Percentiles rank a stretch among this genome's conserved stretches.
These are phyloP conservation scores for Ophiocordyceps sinensis DNA, from an alignment of 2,329 filamentous ascomycete species.

Conservation along the genomic window DNA sequence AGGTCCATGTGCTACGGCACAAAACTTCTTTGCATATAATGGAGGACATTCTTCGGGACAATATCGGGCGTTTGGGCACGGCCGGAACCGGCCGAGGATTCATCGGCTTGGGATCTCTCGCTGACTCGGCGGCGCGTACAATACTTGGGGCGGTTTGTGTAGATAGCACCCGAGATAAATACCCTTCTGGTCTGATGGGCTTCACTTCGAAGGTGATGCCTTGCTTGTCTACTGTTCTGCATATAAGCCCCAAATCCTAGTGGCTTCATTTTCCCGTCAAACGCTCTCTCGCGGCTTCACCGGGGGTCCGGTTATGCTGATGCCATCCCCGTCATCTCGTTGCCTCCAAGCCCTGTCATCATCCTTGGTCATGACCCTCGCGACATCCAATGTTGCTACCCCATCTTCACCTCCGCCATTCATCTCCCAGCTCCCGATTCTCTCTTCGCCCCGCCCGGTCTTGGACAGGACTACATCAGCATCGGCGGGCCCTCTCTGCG, in stretches of 20 bases:
- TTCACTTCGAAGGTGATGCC: too few species aligned
- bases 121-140: too few species aligned
- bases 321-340: constrained; percentile 15
- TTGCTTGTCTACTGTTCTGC: too few species aligned
- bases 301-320: constrained; percentile 21
- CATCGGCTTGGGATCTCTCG: too few species aligned
- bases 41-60: not conserved
- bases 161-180: too few species aligned
- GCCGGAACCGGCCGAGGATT: too few species aligned
- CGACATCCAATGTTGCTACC: constrained; percentile 4
- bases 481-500: constrained; percentile 29
- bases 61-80: too few species aligned
- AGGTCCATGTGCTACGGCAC: constrained; percentile 2
- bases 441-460: constrained; percentile 26
- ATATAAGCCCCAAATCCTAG: not conserved
- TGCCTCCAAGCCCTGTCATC: constrained; percentile 5
- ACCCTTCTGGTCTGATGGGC: too few species aligned
- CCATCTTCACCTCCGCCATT: constrained; percentile 8
- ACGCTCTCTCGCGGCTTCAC: constrained; percentile 25
- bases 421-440: constrained; percentile 36
- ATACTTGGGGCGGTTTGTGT: too few species aligned
- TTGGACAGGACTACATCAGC: constrained; percentile 25
- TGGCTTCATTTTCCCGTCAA: constrained; percentile 5
- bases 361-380: constrained; percentile 11
- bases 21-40: constrained; percentile 2